Base-by-base conservation (phyloP, 805 yeast species). In the Ogataea neopini region DNA sequence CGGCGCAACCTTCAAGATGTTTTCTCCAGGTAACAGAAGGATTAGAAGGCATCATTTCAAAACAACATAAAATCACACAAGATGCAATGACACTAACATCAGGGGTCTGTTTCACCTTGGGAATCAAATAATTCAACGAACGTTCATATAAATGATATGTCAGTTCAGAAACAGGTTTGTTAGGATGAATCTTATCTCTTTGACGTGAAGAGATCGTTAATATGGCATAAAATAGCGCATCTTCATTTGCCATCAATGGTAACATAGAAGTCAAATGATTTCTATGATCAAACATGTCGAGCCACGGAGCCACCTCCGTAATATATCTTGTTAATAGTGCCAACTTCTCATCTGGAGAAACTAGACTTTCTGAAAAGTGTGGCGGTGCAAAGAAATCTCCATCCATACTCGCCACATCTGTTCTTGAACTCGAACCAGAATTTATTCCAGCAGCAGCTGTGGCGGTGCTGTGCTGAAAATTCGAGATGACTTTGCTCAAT, bases 1-100 rank as follows among this genome's bases (percentile, higher is more conserved):
- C 68, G 2, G 69, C 65, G 54, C 76, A 72, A 5, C 76, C 77
- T 58, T 69, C 73, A 9, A 71, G 56, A 52, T 72, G 75, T 38
- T 68, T 62, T 39, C 74, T 56, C 75, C 75, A 70, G 47, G 67
- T 63, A 26, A 44, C 48, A 17, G 62, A 60, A 9, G 75, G 74
- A 3, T 69, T 58, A 1, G 70, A 61, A 6, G 69, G 62, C 71
- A 72, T 68, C 73, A 72, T 71, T 40, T 71, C 76, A 37, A 72
- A 63, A 2, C 70, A 70, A 59, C 76, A 59, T 13, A 59, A 48
- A 11, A 56, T 46, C 19, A 59, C 63, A 45, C 63, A 59, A 6
- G 63, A 52, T 9, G 59, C 58, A 15, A 52, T 44, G 30, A 56
- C 55, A 18, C 36, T 45, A 19, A 49, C 40, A 40, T 52, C 57